Percentiles rank a stretch among this genome's conserved stretches.
Evolutionary conservation across 331 rosid genomes (phyloP).

Genomic region (Rhamnella rubrinervis): DNA sequence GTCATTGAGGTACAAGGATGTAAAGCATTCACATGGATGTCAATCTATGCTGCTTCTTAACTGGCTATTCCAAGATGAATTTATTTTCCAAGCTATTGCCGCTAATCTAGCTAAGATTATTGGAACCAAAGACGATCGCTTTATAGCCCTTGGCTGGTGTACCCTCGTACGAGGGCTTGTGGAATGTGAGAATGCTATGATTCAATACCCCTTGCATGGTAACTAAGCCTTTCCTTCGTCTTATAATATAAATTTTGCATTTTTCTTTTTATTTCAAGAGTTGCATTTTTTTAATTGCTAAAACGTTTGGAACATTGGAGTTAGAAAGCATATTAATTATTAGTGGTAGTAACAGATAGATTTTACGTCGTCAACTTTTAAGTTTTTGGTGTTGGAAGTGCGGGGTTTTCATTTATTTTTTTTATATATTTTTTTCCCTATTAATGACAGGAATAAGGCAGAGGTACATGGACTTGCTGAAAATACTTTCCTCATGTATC

Average conservation of each 20-base stretch:
- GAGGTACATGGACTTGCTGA: conserved; percentile 58
- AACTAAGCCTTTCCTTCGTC: background rate
- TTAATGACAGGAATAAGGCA: conserved; percentile 60
- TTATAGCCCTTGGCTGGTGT: conserved; percentile 83
- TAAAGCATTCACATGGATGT: conserved; percentile 49
- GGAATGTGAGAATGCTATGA: conserved; percentile 43
- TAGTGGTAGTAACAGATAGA: background rate
- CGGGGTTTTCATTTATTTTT: background rate
- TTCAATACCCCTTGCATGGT: conserved; percentile 55
- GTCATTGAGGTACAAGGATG: conserved; percentile 61
- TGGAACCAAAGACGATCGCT: conserved; percentile 57
- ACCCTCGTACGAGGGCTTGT: conserved; percentile 57
- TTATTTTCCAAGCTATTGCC: conserved; percentile 49
- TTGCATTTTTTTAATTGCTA: background rate
- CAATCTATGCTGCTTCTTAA: conserved; percentile 63
- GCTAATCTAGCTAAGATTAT: conserved; percentile 52
- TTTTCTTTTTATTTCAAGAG: no score
- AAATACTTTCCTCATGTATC: conserved; percentile 50
- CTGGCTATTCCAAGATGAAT: conserved; percentile 78
- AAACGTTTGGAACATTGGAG: background rate
- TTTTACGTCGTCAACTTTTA: background rate
- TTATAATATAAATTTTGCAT: background rate
- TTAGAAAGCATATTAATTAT: background rate
- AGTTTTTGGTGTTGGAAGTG: background rate
- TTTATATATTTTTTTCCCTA: background rate